These are phyloP conservation scores for Dorcoceras hygrometricum DNA, from an alignment of 257 asterid genomes.

Conservation along the genomic window DNA sequence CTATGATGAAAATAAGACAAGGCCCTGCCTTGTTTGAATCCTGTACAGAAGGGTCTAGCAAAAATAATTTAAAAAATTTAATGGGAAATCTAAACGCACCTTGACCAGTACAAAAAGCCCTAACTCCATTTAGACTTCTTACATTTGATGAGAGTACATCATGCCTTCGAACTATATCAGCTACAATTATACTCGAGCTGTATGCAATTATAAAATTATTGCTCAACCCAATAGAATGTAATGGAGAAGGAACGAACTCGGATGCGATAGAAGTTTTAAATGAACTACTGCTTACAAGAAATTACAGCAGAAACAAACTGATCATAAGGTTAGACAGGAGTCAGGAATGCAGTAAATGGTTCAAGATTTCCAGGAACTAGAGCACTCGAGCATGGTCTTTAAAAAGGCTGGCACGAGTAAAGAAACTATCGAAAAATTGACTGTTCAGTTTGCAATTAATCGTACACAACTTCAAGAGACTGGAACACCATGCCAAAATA, in stretches of 20 bases:
- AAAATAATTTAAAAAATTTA: conserved; percentile 12
- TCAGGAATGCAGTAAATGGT: too few species aligned
- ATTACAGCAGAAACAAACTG: not conserved
- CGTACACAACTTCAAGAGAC: not conserved
- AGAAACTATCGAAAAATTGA: not conserved
- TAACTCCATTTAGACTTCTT: conserved; percentile 46
- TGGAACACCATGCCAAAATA: not conserved
- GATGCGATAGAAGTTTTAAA: not conserved
- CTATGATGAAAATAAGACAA: too few species aligned
- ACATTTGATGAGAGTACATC: conserved; percentile 37
- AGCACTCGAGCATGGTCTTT: not conserved
- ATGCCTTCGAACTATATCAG: conserved; percentile 43
- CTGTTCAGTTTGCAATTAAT: not conserved
- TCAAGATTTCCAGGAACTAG: not conserved
- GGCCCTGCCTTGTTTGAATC: not conserved
- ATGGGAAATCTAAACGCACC: conserved; percentile 47
- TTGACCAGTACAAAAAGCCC: conserved; percentile 52
- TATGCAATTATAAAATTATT: conserved; percentile 27
- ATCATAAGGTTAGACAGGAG: not conserved
- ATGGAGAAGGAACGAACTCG: not conserved
- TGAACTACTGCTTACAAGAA: not conserved
- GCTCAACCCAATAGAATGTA: conserved; percentile 5
- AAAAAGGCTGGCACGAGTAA: not conserved
- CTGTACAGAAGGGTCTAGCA: not conserved
- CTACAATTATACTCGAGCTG: conserved; percentile 59